Evolutionary conservation across 495 filamentous ascomycete genomes (phyloP).

Genomic region (Cercophora scortea): DNA sequence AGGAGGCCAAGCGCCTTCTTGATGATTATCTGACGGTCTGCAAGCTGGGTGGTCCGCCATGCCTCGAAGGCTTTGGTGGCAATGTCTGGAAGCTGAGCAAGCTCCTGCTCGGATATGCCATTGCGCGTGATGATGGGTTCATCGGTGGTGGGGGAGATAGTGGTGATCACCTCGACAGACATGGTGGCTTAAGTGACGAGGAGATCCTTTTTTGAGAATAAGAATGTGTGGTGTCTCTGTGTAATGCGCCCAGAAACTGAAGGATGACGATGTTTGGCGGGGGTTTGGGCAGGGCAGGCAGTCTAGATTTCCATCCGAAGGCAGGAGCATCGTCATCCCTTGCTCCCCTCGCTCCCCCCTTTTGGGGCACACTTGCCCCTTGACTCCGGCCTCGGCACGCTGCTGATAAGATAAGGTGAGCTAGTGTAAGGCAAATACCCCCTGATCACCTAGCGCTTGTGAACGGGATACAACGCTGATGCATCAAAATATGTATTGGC

Average conservation of each 20-base stretch:
- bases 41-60: constrained; percentile 57
- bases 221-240: no score
- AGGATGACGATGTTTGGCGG: no score
- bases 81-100: constrained; percentile 54
- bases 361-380: background rate
- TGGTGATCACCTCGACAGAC: constrained; percentile 75
- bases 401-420: constrained; percentile 13
- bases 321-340: no score
- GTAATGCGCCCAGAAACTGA: no score
- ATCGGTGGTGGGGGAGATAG: constrained; percentile 83
- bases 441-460: no score
- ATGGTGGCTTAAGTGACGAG: constrained; percentile 35
- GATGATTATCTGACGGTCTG: constrained; percentile 67
- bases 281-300: no score
- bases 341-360: no score
- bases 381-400: constrained; percentile 6
- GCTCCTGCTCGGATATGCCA: constrained; percentile 57
- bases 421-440: background rate
- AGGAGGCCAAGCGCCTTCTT: constrained; percentile 65
- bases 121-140: constrained; percentile 66
- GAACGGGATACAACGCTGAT: no score
- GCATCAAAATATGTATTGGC: no score
- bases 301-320: no score
- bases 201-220: no score
- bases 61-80: constrained; percentile 65